phyloP scores from a whole-genome alignment of 2,329 filamentous ascomycete species.

The Penicillium sclerotigenum region DNA sequence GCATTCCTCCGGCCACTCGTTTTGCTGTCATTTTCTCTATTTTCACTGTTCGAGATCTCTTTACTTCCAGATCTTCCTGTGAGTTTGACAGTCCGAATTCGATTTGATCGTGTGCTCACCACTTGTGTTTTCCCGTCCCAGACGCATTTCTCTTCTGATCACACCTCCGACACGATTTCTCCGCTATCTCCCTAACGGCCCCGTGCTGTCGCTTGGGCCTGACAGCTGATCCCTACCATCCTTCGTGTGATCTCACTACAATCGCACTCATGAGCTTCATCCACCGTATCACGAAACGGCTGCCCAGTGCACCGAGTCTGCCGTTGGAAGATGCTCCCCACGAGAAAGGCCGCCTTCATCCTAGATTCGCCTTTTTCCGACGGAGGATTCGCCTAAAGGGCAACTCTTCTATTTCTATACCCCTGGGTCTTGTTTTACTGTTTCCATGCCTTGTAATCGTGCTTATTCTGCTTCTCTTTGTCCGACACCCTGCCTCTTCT shows the following conservation, averaged over 20 bases:
- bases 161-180: conserved; percentile 11
- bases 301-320: conserved; percentile 47
- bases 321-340: conserved; percentile 48
- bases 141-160: not conserved
- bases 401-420: conserved; percentile 89
- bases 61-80: conserved; percentile 12
- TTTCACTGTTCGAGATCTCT: conserved; percentile 16
- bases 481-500: conserved; percentile 79
- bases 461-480: conserved; percentile 83
- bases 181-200: conserved; percentile 12
- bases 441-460: conserved; percentile 90
- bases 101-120: not conserved
- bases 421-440: conserved; percentile 84
- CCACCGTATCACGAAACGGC: conserved; percentile 52
- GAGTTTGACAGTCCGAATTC: conserved; percentile 19
- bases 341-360: conserved; percentile 42
- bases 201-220: conserved; percentile 18
- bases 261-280: conserved; percentile 51
- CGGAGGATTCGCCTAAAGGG: conserved; percentile 83
- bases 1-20: conserved; percentile 44
- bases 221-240: conserved; percentile 13
- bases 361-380: conserved; percentile 73
- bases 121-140: not conserved
- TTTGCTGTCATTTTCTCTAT: conserved; percentile 28
- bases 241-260: conserved; percentile 20